A percentile compares a stretch with the other conserved stretches of the same genome.
Conservation (phyloP, 2,329 filamentous ascomycete species). For the Scleromitrula shiraiana region DNA sequence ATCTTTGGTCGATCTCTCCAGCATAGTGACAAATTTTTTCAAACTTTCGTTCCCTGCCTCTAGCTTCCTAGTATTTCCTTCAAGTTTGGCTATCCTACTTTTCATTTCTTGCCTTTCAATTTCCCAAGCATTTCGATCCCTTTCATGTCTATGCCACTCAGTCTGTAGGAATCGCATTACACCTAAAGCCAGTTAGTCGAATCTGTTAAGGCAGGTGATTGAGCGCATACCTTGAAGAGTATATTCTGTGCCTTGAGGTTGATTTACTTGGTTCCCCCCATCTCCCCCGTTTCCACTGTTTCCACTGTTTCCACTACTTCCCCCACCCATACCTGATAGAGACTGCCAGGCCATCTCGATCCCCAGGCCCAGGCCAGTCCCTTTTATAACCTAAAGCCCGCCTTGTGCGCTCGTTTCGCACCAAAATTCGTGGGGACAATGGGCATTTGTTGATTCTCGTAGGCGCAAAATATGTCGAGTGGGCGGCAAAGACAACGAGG, state of each 20-base stretch:
- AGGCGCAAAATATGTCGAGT: slow-evolving; percentile 15
- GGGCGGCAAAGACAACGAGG: slow-evolving; percentile 13
- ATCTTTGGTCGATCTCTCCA: slow-evolving; percentile 81
- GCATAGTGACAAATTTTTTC: slow-evolving; percentile 81
- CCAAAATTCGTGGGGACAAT: slow-evolving; percentile 8
- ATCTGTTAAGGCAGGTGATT: not conserved
- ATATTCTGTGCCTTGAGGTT: slow-evolving; percentile 59
- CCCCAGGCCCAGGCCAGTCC: slow-evolving; percentile 15
- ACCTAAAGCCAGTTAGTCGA: slow-evolving; percentile 53
- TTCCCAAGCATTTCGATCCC: slow-evolving; percentile 96
- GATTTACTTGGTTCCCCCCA: slow-evolving; percentile 30
- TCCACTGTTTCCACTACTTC: slow-evolving; percentile 23
- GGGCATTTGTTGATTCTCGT: slow-evolving; percentile 17
- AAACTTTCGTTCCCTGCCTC: slow-evolving; percentile 84
- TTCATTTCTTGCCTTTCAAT: slow-evolving; percentile 99
- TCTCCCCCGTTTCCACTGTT: slow-evolving; percentile 21
- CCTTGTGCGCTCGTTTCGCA: slow-evolving; percentile 12
- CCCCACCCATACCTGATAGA: slow-evolving; percentile 42
- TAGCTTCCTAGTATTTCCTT: slow-evolving; percentile 79
- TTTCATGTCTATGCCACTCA: slow-evolving; percentile 97
- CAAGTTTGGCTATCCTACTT: slow-evolving; percentile 86
- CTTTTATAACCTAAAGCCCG: slow-evolving; percentile 9
- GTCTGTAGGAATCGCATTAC: slow-evolving; percentile 99
- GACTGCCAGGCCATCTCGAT: slow-evolving; percentile 62
- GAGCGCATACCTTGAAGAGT: slow-evolving; percentile 54